These are phyloP conservation scores for Mollisiaceae sp. DNA, from an alignment of 2,329 filamentous ascomycete genomes.

Conservation along the genomic window DNA sequence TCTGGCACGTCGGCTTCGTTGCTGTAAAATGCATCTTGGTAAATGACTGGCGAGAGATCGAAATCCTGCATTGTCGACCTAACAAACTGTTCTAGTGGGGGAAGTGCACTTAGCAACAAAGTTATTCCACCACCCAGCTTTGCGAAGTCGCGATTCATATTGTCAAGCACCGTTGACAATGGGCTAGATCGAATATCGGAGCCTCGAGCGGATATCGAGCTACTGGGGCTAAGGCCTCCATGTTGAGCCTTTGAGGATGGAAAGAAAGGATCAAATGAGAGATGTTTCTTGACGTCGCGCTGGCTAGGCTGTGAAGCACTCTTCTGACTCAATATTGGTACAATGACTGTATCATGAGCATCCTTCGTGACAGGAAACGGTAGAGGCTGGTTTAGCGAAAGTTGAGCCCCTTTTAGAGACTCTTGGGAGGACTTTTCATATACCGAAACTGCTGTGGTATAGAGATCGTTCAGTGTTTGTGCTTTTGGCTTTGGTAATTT, in stretches of 20 bases:
- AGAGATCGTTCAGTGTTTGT: conserved; percentile 14
- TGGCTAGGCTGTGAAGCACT: conserved; percentile 57
- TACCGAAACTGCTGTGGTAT: neutral
- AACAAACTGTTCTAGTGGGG: conserved; percentile 54
- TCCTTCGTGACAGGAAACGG: conserved; percentile 81
- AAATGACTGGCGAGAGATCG: conserved; percentile 71
- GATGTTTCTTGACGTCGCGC: conserved; percentile 46
- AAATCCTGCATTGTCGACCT: conserved; percentile 60
- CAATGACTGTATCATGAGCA: conserved; percentile 66
- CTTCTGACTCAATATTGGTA: conserved; percentile 69
- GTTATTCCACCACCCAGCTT: conserved; percentile 21
- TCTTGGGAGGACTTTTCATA: conserved; percentile 43
- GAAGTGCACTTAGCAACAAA: conserved; percentile 45
- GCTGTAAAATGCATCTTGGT: conserved; percentile 86
- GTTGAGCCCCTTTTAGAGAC: conserved; percentile 44
- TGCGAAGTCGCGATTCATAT: conserved; percentile 25
- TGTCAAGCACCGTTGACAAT: conserved; percentile 21
- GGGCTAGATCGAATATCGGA: conserved; percentile 13
- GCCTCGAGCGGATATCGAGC: neutral
- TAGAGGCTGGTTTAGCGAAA: conserved; percentile 51
- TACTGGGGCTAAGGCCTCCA: neutral
- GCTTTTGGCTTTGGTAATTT: neutral
- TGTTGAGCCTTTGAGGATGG: conserved; percentile 12
- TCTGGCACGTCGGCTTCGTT: conserved; percentile 82
- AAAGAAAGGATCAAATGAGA: conserved; percentile 43